Evolutionary conservation across 2,329 filamentous ascomycete species (phyloP).

Genomic region (Periconia sp.): DNA sequence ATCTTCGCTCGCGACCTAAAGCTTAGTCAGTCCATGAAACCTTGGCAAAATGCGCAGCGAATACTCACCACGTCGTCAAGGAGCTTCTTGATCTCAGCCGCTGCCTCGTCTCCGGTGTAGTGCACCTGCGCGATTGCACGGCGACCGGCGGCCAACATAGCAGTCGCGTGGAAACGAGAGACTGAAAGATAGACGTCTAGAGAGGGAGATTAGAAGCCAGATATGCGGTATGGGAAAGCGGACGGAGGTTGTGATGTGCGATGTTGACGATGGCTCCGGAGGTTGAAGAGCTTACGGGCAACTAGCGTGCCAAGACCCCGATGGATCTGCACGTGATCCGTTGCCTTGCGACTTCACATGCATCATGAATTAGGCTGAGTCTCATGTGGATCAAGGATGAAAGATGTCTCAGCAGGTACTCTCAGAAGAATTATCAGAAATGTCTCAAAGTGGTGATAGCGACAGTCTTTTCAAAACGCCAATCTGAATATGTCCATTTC

Average conservation of each 20-base stretch:
- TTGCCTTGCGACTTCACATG: too few species aligned
- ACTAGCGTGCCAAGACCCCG: too few species aligned
- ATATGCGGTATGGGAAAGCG: too few species aligned
- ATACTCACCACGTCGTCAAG: slow-evolving; percentile 75
- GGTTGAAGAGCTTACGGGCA: neutral
- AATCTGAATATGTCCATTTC: slow-evolving; percentile 5
- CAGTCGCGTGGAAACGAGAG: slow-evolving; percentile 9
- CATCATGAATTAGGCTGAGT: too few species aligned
- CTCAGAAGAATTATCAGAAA: too few species aligned
- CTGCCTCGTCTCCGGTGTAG: slow-evolving; percentile 43
- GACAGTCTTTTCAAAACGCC: too few species aligned
- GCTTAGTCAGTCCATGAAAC: slow-evolving; percentile 16
- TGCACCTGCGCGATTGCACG: slow-evolving; percentile 37
- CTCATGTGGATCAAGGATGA: too few species aligned
- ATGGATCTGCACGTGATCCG: too few species aligned
- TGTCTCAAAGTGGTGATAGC: too few species aligned
- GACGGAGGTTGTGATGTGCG: too few species aligned
- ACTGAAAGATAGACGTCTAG: neutral
- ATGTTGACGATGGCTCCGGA: too few species aligned
- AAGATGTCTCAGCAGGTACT: too few species aligned
- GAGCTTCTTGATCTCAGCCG: slow-evolving; percentile 74
- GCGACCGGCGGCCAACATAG: slow-evolving; percentile 37
- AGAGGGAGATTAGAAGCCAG: neutral
- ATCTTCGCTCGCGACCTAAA: slow-evolving; percentile 73
- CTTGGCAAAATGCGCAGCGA: slow-evolving; percentile 1